Conservation (phyloP, 176 grass and related monocot genomes). For the Avena atlantica region DNA sequence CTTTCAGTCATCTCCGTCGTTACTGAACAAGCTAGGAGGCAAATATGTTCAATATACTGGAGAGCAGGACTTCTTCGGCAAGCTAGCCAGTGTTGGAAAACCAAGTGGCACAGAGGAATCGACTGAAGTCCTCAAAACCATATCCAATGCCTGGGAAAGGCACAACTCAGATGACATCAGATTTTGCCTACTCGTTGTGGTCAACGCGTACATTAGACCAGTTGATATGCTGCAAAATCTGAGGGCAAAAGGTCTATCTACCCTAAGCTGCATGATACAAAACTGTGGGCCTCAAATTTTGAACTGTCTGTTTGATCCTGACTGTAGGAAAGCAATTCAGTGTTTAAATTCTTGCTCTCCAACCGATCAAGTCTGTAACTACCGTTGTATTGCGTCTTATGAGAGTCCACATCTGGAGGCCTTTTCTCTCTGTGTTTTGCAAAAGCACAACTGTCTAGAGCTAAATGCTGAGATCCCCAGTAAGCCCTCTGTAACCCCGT, state of each 20-base stretch:
- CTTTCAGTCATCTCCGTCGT: constrained; percentile 76
- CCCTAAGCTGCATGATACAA: constrained; percentile 81
- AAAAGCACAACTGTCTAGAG: constrained; percentile 95
- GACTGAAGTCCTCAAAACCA: constrained; percentile 64
- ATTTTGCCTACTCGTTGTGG: constrained; percentile 80
- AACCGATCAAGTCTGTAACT: constrained; percentile 90
- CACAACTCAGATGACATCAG: constrained; percentile 97
- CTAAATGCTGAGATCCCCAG: constrained; percentile 83
- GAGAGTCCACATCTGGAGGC: constrained; percentile 85
- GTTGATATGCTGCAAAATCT: constrained; percentile 75
- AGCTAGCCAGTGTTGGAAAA: constrained; percentile 52
- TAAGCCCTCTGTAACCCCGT: constrained; percentile 61
- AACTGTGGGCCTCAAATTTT: constrained; percentile 87
- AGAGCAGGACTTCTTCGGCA: constrained; percentile 65
- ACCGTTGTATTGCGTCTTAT: constrained; percentile 87
- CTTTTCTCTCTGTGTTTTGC: constrained; percentile 93
- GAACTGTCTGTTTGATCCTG: constrained; percentile 88
- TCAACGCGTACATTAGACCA: constrained; percentile 85
- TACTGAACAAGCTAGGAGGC: constrained; percentile 83
- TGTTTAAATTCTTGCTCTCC: constrained; percentile 93
- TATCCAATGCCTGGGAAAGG: constrained; percentile 90
- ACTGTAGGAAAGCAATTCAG: constrained; percentile 87
- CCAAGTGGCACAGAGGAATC: constrained; percentile 51
- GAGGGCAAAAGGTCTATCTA: constrained; percentile 87
- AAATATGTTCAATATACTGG: constrained; percentile 50